Percentiles rank a stretch among this genome's conserved stretches.
These are phyloP conservation scores for Poterioochromonas sp. DNA, from an alignment of 352 stramenopile species.

Conservation along the genomic window DNA sequence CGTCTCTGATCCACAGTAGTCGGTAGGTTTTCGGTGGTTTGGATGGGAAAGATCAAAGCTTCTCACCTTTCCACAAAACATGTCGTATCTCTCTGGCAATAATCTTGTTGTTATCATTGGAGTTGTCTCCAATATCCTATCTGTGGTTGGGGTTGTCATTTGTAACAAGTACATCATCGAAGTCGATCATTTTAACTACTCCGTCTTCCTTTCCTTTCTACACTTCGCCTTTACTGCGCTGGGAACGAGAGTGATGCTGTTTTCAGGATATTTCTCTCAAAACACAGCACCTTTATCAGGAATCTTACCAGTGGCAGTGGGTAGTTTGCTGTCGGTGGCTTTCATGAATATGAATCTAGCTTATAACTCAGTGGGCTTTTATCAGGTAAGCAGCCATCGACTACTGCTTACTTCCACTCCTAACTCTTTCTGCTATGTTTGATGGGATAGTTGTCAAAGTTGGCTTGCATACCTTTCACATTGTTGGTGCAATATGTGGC, in stretches of 20 bases:
- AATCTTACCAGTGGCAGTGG: conserved; percentile 39
- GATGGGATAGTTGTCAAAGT: conserved; percentile 35
- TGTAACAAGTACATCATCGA: conserved; percentile 43
- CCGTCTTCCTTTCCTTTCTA: conserved; percentile 40
- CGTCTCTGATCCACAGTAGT: too few species aligned
- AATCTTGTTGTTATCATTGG: background rate
- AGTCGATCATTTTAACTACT: conserved; percentile 39
- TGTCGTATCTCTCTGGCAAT: too few species aligned
- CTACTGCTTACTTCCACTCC: background rate
- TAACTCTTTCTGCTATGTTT: background rate
- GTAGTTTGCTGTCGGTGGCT: conserved; percentile 35
- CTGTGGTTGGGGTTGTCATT: conserved; percentile 43
- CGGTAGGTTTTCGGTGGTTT: too few species aligned
- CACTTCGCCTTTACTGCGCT: conserved; percentile 44
- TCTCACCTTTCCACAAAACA: too few species aligned
- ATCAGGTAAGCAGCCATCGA: conserved; percentile 22
- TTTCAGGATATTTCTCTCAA: conserved; percentile 34
- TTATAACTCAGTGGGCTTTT: conserved; percentile 43
- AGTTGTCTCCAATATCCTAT: conserved; percentile 36
- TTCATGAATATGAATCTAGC: conserved; percentile 46
- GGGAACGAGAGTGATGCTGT: conserved; percentile 37
- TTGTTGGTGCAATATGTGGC: conserved; percentile 28
- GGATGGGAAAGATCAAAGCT: too few species aligned
- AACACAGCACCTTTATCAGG: conserved; percentile 28
- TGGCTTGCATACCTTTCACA: conserved; percentile 41